These are phyloP conservation scores for Gleditsia sinensis DNA, from an alignment of 306 rosid genomes.

Conservation along the genomic window DNA sequence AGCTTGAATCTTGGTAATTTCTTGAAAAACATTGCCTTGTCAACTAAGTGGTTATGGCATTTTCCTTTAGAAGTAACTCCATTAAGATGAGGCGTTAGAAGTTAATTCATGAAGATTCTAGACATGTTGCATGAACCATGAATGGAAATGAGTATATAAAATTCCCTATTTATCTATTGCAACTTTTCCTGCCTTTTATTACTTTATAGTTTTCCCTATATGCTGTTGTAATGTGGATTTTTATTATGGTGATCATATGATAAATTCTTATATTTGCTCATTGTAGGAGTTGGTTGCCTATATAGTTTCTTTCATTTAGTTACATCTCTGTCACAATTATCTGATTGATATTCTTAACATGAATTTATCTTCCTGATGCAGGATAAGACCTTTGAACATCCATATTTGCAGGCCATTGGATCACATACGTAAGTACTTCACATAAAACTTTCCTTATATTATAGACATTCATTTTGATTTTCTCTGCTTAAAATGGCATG, in stretches of 20 bases:
- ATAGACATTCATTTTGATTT: too few relatives aligned
- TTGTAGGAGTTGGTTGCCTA: neutral
- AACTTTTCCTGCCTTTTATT: too few relatives aligned
- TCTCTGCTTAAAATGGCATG: too few relatives aligned
- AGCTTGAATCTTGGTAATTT: too few relatives aligned
- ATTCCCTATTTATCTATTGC: too few relatives aligned
- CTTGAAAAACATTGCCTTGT: too few relatives aligned
- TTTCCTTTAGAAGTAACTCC: too few relatives aligned
- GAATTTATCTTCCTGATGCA: slow-evolving; percentile 50
- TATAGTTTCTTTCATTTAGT: neutral
- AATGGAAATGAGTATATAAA: neutral
- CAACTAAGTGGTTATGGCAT: too few relatives aligned
- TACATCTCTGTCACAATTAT: neutral
- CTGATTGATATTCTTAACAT: neutral
- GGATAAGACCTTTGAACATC: slow-evolving; percentile 93
- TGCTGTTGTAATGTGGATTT: neutral
- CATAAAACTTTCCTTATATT: neutral
- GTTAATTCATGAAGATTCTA: too few relatives aligned
- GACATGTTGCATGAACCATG: neutral
- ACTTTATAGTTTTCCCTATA: neutral
- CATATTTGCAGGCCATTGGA: slow-evolving; percentile 87
- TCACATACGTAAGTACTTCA: slow-evolving; percentile 77
- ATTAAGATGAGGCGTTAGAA: too few relatives aligned
- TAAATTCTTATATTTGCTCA: neutral
- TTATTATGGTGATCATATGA: neutral